These are phyloP conservation scores for Sistotremastrum niveocremeum DNA, from an alignment of 768 basidiomycete species.

Conservation along the genomic window DNA sequence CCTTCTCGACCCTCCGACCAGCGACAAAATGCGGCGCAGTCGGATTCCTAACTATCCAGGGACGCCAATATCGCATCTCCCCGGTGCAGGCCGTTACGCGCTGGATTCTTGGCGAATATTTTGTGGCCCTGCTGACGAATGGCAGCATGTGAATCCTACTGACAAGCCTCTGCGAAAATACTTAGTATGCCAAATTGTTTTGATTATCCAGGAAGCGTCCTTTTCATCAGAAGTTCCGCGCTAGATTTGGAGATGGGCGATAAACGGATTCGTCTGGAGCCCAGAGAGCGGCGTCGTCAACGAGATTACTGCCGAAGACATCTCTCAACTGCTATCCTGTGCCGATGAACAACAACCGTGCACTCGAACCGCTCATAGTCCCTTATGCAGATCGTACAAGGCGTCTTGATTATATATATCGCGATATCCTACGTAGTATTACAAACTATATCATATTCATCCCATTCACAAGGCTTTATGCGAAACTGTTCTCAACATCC, in stretches of 20 bases:
- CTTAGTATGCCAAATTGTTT: constrained; percentile 31
- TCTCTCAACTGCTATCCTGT: constrained; percentile 4
- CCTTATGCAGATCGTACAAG: not conserved
- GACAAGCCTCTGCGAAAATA: constrained; percentile 63
- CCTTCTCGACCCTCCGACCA: constrained; percentile 27
- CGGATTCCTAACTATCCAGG: constrained; percentile 26
- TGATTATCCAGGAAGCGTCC: too few relatives aligned
- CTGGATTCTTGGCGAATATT: constrained; percentile 69
- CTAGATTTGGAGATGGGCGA: not conserved
- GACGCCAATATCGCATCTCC: constrained; percentile 42
- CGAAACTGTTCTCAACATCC: constrained; percentile 91
- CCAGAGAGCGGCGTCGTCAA: not conserved
- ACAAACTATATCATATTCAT: too few relatives aligned
- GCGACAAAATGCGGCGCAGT: constrained; percentile 19
- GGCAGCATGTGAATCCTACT: constrained; percentile 46
- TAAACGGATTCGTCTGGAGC: not conserved
- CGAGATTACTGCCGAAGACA: not conserved
- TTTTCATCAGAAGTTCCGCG: not conserved
- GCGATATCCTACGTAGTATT: not conserved
- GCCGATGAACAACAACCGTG: constrained; percentile 21
- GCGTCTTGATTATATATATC: not conserved
- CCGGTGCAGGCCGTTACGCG: constrained; percentile 58
- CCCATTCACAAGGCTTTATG: constrained; percentile 27
- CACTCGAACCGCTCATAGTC: constrained; percentile 15
- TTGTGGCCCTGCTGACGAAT: constrained; percentile 34